Conservation (phyloP, 2,329 filamentous ascomycete species). For the Neonectria magnoliae region DNA sequence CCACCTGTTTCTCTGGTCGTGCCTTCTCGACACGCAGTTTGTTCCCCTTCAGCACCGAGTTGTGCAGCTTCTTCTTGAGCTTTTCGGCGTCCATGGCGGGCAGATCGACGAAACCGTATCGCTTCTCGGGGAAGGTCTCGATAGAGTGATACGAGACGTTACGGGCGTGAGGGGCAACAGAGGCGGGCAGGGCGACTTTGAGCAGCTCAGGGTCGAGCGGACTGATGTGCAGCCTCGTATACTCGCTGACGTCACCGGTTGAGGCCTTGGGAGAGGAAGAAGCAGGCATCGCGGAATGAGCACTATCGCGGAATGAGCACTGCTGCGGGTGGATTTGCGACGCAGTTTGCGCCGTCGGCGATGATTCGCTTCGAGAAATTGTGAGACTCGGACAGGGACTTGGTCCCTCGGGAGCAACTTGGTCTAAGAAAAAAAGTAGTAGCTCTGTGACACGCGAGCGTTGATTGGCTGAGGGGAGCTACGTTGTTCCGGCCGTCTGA, state of each 20-base stretch:
- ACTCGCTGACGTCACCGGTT: constrained; percentile 38
- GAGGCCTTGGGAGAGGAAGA: constrained; percentile 12
- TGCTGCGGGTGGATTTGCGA: constrained; percentile 31
- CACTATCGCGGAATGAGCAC: constrained; percentile 28
- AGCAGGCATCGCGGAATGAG: too few relatives aligned
- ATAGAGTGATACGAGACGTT: constrained; percentile 90
- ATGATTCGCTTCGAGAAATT: constrained; percentile 26
- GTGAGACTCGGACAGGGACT: constrained; percentile 19
- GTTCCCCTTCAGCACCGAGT: constrained; percentile 81
- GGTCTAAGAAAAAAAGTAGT: constrained; percentile 35
- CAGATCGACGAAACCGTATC: constrained; percentile 90
- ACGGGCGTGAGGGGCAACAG: constrained; percentile 72
- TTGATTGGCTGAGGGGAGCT: constrained; percentile 39
- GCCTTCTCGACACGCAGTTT: constrained; percentile 90
- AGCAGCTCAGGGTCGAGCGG: constrained; percentile 83
- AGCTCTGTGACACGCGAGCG: constrained; percentile 8
- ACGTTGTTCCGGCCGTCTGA: constrained; percentile 38
- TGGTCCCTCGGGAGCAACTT: constrained; percentile 25
- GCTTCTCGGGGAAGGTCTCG: constrained; percentile 88
- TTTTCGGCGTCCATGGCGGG: constrained; percentile 87
- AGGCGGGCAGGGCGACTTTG: constrained; percentile 74
- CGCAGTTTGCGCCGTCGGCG: constrained; percentile 27
- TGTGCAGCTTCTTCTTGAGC: constrained; percentile 89
- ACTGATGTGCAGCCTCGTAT: constrained; percentile 78
- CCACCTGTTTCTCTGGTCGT: constrained; percentile 61